These are phyloP conservation scores for Fusarium gaditjirri DNA, from an alignment of 2,329 filamentous ascomycete species.

Conservation along the genomic window DNA sequence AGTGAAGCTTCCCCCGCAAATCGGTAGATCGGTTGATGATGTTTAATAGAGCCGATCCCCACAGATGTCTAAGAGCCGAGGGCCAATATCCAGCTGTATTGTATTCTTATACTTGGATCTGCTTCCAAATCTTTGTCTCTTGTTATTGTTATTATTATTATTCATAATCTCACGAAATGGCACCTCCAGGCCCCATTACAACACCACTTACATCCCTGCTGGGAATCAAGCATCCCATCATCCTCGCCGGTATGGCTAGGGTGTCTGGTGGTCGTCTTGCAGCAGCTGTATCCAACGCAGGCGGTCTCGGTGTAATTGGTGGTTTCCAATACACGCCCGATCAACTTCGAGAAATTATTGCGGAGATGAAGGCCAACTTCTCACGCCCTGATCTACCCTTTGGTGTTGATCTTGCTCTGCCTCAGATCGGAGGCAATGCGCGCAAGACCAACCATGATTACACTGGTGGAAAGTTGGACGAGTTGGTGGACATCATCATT, in stretches of 20 bases:
- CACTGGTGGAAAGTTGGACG: slow-evolving; percentile 86
- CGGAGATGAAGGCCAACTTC: slow-evolving; percentile 84
- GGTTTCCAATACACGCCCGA: slow-evolving; percentile 77
- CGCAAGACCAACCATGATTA: slow-evolving; percentile 97
- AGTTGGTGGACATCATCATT: slow-evolving; percentile 88
- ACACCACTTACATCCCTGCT: slow-evolving; percentile 84
- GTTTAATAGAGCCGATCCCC: neutral
- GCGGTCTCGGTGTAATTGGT: slow-evolving; percentile 82
- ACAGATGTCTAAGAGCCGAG: neutral
- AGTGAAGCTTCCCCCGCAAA: slow-evolving; percentile 46
- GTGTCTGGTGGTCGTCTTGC: slow-evolving; percentile 82
- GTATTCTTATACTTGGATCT: neutral
- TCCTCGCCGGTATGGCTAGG: slow-evolving; percentile 94
- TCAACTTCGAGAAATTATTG: slow-evolving; percentile 82
- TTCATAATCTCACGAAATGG: slow-evolving; percentile 48
- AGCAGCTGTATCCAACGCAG: slow-evolving; percentile 88
- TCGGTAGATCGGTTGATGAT: slow-evolving; percentile 34
- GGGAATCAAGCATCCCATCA: slow-evolving; percentile 85
- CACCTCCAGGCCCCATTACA: slow-evolving; percentile 66
- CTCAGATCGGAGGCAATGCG: slow-evolving; percentile 85
- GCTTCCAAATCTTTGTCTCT: neutral
- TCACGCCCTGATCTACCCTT: slow-evolving; percentile 77
- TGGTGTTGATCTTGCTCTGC: slow-evolving; percentile 90
- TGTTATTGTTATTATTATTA: neutral
- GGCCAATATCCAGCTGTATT: neutral